These are phyloP conservation scores for Chlorella sp. DNA, from an alignment of 139 green algal species.

Conservation along the genomic window DNA sequence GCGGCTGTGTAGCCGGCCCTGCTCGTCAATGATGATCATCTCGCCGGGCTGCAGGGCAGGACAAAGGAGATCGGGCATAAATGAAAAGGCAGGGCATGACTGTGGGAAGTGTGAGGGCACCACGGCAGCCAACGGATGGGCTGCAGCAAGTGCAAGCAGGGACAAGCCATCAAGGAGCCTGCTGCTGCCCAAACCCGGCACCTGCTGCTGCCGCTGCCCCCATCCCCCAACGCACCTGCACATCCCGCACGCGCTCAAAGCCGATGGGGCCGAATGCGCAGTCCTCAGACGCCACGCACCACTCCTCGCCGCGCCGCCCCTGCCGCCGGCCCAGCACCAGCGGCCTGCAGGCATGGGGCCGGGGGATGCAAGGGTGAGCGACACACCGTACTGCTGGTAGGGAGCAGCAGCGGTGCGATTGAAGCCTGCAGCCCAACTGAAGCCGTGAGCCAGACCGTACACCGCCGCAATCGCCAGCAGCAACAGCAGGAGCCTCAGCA, in stretches of 20 bases:
- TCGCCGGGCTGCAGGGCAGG: slow-evolving; percentile 80
- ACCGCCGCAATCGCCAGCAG: too few species aligned
- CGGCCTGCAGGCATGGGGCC: slow-evolving; percentile 60
- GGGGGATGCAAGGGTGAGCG: neutral
- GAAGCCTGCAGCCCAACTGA: too few species aligned
- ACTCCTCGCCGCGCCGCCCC: slow-evolving; percentile 79
- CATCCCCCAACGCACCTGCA: slow-evolving; percentile 48
- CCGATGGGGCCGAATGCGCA: slow-evolving; percentile 98
- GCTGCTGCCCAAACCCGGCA: neutral
- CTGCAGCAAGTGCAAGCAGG: too few species aligned
- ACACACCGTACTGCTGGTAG: neutral
- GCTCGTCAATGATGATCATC: slow-evolving; percentile 92
- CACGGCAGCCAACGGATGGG: too few species aligned
- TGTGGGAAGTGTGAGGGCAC: too few species aligned
- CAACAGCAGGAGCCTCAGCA: too few species aligned
- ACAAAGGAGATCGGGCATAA: too few species aligned
- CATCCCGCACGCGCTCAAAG: slow-evolving; percentile 93
- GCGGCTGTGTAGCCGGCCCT: slow-evolving; percentile 80
- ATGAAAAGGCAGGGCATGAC: too few species aligned
- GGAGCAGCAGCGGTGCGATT: neutral
- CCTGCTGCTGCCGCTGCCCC: too few species aligned
- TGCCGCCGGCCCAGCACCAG: slow-evolving; percentile 88
- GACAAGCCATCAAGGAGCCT: too few species aligned
- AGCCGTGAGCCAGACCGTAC: too few species aligned
- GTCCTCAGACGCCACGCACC: slow-evolving; percentile 95